A percentile compares a stretch with the other conserved stretches of the same genome.
These are phyloP conservation scores for Candida ponderosae DNA, from an alignment of 805 yeast genomes.

Conservation along the genomic window DNA sequence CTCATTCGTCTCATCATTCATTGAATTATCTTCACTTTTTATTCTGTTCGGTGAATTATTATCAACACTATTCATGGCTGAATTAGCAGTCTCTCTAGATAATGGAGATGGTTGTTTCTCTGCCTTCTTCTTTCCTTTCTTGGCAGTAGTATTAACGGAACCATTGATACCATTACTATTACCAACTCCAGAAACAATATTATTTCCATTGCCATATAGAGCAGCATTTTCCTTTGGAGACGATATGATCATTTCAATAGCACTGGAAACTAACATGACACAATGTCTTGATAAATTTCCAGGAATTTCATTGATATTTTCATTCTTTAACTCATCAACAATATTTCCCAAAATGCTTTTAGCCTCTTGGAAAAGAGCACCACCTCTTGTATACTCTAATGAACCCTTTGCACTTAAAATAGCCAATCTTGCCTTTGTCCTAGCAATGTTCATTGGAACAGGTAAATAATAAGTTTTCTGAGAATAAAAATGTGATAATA, in stretches of 20 bases:
- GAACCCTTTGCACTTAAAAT: constrained; percentile 67
- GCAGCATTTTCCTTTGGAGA: constrained; percentile 26
- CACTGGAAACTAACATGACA: constrained; percentile 45
- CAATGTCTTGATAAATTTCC: constrained; percentile 57
- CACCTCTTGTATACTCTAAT: constrained; percentile 76
- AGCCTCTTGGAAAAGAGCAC: constrained; percentile 68
- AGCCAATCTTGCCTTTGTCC: constrained; percentile 57
- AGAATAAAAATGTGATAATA: constrained; percentile 34
- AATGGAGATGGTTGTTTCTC: not conserved
- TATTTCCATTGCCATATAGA: too few species aligned
- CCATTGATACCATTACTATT: too few species aligned
- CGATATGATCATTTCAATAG: constrained; percentile 56
- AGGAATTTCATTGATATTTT: constrained; percentile 45
- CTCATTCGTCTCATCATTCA: constrained; percentile 3
- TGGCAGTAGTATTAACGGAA: too few species aligned
- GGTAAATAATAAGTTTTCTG: constrained; percentile 42
- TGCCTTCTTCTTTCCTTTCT: not conserved
- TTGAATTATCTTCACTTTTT: not conserved
- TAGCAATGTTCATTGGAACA: constrained; percentile 52
- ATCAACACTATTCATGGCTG: not conserved
- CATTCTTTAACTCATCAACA: constrained; percentile 41
- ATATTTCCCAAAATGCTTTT: constrained; percentile 46
- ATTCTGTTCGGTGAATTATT: not conserved
- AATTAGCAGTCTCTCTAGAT: not conserved
- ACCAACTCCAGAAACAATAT: too few species aligned